Conservation (phyloP, 495 filamentous ascomycete genomes). For the Hyphodiscus hymeniophilus region DNA sequence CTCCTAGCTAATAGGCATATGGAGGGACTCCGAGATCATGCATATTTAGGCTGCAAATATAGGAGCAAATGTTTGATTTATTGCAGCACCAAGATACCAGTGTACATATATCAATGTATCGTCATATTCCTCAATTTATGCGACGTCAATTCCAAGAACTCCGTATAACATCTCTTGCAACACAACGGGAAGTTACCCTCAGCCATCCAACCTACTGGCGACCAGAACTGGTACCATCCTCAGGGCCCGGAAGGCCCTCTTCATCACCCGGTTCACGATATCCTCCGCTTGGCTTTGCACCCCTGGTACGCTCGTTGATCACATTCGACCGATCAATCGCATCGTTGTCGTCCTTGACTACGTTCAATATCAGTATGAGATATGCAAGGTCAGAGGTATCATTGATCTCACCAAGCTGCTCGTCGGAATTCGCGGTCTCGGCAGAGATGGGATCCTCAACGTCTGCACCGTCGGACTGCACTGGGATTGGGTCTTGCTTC, state of each 20-base stretch:
- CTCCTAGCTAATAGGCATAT: too few relatives aligned
- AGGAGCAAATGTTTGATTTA: too few relatives aligned
- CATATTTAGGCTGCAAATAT: too few relatives aligned
- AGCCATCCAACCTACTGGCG: constrained; percentile 3
- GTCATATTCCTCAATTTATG: too few relatives aligned
- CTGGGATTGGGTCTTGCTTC: constrained; percentile 38
- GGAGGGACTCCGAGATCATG: too few relatives aligned
- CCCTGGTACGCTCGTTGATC: constrained; percentile 25
- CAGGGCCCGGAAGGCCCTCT: constrained; percentile 19
- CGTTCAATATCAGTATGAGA: too few relatives aligned
- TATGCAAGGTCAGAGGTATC: too few relatives aligned
- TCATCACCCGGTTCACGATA: constrained; percentile 29
- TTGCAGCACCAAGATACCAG: neutral
- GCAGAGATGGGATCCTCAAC: constrained; percentile 41
- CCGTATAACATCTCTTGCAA: too few relatives aligned
- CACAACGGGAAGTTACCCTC: too few relatives aligned
- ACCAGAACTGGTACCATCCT: constrained; percentile 10
- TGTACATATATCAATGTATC: constrained; percentile 9
- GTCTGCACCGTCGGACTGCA: constrained; percentile 39
- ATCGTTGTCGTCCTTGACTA: constrained; percentile 29
- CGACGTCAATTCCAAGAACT: too few relatives aligned
- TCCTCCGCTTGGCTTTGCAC: constrained; percentile 20
- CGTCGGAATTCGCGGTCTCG: constrained; percentile 38
- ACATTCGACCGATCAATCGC: constrained; percentile 31
- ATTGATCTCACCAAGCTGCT: constrained; percentile 39